Base-by-base conservation (phyloP, 352 stramenopile species). In the Bremia lactucae region DNA sequence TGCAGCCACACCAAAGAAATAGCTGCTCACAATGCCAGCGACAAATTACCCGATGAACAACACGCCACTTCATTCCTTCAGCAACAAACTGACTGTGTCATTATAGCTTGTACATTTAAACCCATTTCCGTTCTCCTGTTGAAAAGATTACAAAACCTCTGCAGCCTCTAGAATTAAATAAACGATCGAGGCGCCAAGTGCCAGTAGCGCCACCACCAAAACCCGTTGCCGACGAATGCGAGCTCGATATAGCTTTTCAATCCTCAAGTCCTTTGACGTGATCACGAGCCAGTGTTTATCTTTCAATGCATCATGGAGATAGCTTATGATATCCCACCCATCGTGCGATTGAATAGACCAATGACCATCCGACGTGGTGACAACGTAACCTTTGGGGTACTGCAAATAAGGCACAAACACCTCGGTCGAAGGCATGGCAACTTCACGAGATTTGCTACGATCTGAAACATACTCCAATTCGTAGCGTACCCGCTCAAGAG, bases 321-420 rank as follows among this genome's bases (percentile, higher is more conserved):
- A 81, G n/a, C 52, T 60, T 45, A 88, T 52, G 1, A 65, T 35
- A 36, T 88, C 76, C 59, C 62, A 87, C 3, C 70, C 73, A 52
- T 85, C 70, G 36, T 74, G 55, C 11, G 34, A 51, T 16, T 73
- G 40, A 5, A 76, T 36, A 4, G 56, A 56, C 46, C 65, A 83
- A 31, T 65, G 51, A 18, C 77, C 79, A 42, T 86, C 70, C 7
- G 76, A 89, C 11, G 72, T 63, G 3, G 41, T 26, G 1, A 87
- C 60, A 4, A 29, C 60, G 54, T 78, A 85, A 19, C 77, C 74
- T 38, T 55, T 55, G 0, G 76, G 70, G 46, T 89, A 92, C 46
- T 92, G 79, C 38, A 72, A 52, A 25, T 81, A 60, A 13, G 80
- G 80, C 38, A 93, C 67, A 42, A 85, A 80, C n/a, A 93, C 46